Base-by-base conservation (phyloP, 345 rosid species). In the Diplotaxis tenuifolia region DNA sequence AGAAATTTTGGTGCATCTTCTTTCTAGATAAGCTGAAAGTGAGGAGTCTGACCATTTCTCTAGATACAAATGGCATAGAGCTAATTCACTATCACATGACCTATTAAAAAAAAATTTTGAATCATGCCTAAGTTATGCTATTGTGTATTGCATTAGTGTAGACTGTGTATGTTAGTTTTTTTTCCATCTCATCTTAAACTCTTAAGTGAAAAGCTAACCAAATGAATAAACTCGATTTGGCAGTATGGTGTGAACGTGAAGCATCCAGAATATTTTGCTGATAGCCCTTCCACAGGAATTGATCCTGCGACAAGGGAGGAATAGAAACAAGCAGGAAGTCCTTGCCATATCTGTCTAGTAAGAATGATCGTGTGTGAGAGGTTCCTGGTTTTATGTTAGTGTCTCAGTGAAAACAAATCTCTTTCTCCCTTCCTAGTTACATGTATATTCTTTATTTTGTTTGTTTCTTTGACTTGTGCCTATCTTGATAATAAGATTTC, bases 201-300 rank as follows among this genome's bases (percentile, higher is more conserved):
- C 54, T 14, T 56, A 28, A n/a, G 40, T 31, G 23, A 31, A 47
- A 70, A 34, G 57, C 62, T 70, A 50, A 61, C n/a, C 68, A 27
- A 5, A 59, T 68, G 55, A 58, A 22, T 25, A 67, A 27, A 21
- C 76, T n/a, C 50, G 57, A 62, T 52, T 73, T 73, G 22, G 62
- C 95, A 92, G 99, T 80, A 84, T 54, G 96, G 96, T 2, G 97
- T 92, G 67, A 88, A 89, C 29, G 89, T 94, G 84, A 95, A 90
- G 86, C 96, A 89, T 67, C 97, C 91, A 38, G 97, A 91, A 80
- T 91, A 88, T 67, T 91, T 88, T 79, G 97, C 91, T 14, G 98
- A 90, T 75, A 92, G 83, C 67, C 86, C 91, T 32, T 88, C 86
- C 5, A 80, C 89, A 0, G 90, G 92, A 21, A 72, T 83, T 71